Conservation (phyloP, 2,329 filamentous ascomycete species). For the Arachnomyces sp. region DNA sequence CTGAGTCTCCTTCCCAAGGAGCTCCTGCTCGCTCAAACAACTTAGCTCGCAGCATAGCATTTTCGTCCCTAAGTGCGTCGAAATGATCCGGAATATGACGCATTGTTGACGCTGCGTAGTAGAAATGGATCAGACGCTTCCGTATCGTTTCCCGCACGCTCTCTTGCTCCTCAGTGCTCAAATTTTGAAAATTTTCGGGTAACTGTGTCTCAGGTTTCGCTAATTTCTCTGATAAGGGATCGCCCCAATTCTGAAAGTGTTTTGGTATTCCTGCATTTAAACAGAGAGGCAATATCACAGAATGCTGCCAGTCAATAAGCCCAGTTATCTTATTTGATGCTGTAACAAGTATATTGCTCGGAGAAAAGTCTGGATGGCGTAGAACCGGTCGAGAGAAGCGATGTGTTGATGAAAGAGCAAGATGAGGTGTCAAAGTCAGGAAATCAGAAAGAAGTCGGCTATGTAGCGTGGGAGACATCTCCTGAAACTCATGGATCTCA, state of each 20-base stretch:
- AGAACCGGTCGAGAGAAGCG: slow-evolving; percentile 13
- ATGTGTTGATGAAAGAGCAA: slow-evolving; percentile 13
- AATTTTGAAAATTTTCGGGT: slow-evolving; percentile 10
- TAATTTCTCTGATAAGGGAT: slow-evolving; percentile 15
- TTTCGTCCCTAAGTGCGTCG: slow-evolving; percentile 7
- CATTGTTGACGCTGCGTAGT: slow-evolving; percentile 15
- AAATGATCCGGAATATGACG: slow-evolving; percentile 15
- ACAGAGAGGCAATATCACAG: slow-evolving; percentile 29
- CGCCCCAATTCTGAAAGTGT: slow-evolving; percentile 32
- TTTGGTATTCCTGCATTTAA: slow-evolving; percentile 32
- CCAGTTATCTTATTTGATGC: slow-evolving; percentile 25
- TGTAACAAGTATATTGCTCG: slow-evolving; percentile 23
- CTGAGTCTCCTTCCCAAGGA: slow-evolving; percentile 25
- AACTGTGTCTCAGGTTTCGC: slow-evolving; percentile 9
- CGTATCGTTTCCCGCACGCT: slow-evolving; percentile 8
- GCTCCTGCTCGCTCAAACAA: slow-evolving; percentile 16
- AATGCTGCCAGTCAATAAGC: slow-evolving; percentile 39
- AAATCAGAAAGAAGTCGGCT: slow-evolving; percentile 11
- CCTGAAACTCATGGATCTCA: slow-evolving; percentile 15
- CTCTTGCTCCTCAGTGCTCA: slow-evolving; percentile 5
- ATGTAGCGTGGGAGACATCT: slow-evolving; percentile 9
- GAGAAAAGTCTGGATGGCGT: slow-evolving; percentile 21
- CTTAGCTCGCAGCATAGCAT: slow-evolving; percentile 17
- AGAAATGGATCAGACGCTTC: slow-evolving; percentile 16
- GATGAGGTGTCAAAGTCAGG: slow-evolving; percentile 8